A percentile compares a stretch with the other conserved stretches of the same genome.
phyloP scores from a whole-genome alignment of 371 early-diverging fungal genomes.

The Mortierella sp. region DNA sequence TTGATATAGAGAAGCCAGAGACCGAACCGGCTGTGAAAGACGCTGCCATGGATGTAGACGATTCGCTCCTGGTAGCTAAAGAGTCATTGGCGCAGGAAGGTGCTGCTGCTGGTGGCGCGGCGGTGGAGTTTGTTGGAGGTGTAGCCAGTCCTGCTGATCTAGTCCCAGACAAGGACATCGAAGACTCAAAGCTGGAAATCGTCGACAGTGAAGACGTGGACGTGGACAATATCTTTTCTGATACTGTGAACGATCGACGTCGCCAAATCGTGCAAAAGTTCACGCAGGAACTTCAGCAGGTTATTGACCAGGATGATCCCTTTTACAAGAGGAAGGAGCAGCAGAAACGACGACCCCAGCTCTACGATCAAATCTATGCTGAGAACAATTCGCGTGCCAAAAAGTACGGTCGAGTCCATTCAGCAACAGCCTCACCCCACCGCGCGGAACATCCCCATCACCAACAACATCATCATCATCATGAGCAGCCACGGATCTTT shows the following conservation, averaged over 20 bases:
- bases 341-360: constrained; percentile 43
- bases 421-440: constrained; percentile 47
- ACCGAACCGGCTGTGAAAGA: background rate
- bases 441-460: constrained; percentile 24
- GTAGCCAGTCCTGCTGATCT: constrained; percentile 15
- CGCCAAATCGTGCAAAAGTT: constrained; percentile 26
- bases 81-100: too few species aligned
- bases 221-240: constrained; percentile 11
- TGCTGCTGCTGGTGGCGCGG: background rate
- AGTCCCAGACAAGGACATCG: constrained; percentile 26
- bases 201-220: constrained; percentile 37
- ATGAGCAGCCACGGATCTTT: constrained; percentile 57
- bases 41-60: constrained; percentile 16
- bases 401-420: constrained; percentile 58
- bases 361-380: constrained; percentile 61
- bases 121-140: constrained; percentile 3
- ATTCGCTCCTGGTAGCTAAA: background rate
- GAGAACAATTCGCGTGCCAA: constrained; percentile 71
- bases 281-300: constrained; percentile 37
- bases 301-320: constrained; percentile 56
- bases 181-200: constrained; percentile 9
- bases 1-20: constrained; percentile 22
- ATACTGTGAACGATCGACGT: constrained; percentile 19
- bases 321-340: constrained; percentile 55
- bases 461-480: constrained; percentile 56